Base-by-base conservation (phyloP, 1,284 basidiomycete genomes). In the Marasmius tenuissimus region DNA sequence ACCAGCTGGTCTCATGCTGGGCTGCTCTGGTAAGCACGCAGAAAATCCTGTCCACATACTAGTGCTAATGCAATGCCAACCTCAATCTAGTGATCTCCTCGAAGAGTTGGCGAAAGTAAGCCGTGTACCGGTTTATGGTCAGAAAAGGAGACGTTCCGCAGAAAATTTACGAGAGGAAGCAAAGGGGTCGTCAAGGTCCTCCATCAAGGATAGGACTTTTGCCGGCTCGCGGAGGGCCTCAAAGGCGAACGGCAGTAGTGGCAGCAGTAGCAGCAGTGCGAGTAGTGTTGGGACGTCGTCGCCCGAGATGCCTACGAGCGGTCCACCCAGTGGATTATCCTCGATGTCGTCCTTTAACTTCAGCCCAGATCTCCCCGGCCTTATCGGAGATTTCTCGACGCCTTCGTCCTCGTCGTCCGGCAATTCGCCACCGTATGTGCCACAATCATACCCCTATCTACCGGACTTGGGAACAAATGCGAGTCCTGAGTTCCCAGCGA, bases 1-100 rank as follows among this genome's bases (percentile, higher is more conserved):
- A 66, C 72, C 62, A 77, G 76, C 60, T 82, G 79, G 76, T 74
- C 74, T 60, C 69, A 73, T 18, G 76, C 79, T 34, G 81, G 80
- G n/a, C 67, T 80, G 49, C 72, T 74, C 60, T 73, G 73, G 79
- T 80, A 64, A 60, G 70, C 20, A 1, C 10, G 14, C 7, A 64
- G 14, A 20, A 50, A 38, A 35, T 58, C 7, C 45, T 35, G 1
- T 9, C 27, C 1, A n/a, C 18, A 27, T n/a, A 8, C 7, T 54
- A 38, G 9, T 4, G 20, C 38, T 33, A 33, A 59, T 2, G 4
- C 20, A 33, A 59, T 2, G 4, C 20, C n/a, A 45, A 37, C 49
- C 5, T 38, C 16, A 22, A 35, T 52, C 12, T 48, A 78, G 77
- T 65, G 76, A 78, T 59, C 69, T 78, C 14, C 61, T 79, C 22